Conservation (phyloP, 2,329 filamentous ascomycete genomes). For the Aspergillus texensis region DNA sequence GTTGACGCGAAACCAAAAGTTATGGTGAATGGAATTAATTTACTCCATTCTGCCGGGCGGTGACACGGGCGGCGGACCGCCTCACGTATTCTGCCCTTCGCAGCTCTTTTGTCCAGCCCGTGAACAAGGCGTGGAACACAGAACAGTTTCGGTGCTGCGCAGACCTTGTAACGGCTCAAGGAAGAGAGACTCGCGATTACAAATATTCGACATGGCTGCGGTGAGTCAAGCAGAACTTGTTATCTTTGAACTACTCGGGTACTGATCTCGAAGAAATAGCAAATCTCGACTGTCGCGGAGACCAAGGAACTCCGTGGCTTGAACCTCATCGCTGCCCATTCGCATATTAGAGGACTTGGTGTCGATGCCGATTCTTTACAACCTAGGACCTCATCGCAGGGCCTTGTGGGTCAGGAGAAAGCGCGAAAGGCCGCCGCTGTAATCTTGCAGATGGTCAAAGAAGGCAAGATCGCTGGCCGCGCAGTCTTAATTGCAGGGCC, state of each 20-base stretch:
- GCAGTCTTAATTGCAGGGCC: slow-evolving; percentile 94
- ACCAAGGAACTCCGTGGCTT: slow-evolving; percentile 93
- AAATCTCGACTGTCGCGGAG: slow-evolving; percentile 85
- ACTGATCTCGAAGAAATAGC: slow-evolving; percentile 39
- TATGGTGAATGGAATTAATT: not conserved
- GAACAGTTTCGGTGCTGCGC: slow-evolving; percentile 15
- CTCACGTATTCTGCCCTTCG: slow-evolving; percentile 18
- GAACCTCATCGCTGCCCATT: slow-evolving; percentile 97
- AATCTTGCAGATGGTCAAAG: slow-evolving; percentile 98
- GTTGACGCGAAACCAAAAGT: not conserved
- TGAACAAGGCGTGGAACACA: slow-evolving; percentile 16
- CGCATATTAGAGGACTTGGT: slow-evolving; percentile 93
- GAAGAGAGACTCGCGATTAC: slow-evolving; percentile 12
- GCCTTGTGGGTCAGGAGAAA: slow-evolving; percentile 93
- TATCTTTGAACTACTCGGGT: not conserved
- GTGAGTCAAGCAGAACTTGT: slow-evolving; percentile 27
- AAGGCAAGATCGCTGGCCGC: slow-evolving; percentile 95
- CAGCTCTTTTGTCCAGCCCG: slow-evolving; percentile 16
- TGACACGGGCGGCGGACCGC: slow-evolving; percentile 8
- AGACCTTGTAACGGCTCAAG: slow-evolving; percentile 8
- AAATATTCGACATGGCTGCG: slow-evolving; percentile 37
- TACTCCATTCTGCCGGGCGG: slow-evolving; percentile 34
- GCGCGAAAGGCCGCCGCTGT: slow-evolving; percentile 94
- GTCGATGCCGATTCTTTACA: slow-evolving; percentile 91
- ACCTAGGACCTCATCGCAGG: slow-evolving; percentile 81